Percentiles rank a stretch among this genome's conserved stretches.
These are phyloP conservation scores for Arxiozyma slooffiae DNA, from an alignment of 1,139 yeast species.

Conservation along the genomic window DNA sequence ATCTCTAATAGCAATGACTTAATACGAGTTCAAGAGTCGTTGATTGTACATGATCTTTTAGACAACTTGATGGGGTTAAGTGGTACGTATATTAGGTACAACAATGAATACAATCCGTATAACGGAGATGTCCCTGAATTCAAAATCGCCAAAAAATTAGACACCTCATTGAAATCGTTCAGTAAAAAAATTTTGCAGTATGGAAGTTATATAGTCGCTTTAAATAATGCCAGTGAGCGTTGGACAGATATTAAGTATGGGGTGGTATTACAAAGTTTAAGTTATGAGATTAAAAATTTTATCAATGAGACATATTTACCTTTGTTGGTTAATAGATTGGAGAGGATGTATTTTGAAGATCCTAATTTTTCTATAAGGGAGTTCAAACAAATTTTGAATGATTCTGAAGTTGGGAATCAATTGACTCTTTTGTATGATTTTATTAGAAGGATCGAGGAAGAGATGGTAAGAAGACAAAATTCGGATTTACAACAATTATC, in stretches of 20 bases:
- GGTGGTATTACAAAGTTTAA: slow-evolving; percentile 61
- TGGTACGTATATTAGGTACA: slow-evolving; percentile 65
- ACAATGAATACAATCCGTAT: slow-evolving; percentile 48
- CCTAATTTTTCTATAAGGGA: slow-evolving; percentile 39
- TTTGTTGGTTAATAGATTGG: slow-evolving; percentile 42
- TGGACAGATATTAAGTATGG: slow-evolving; percentile 56
- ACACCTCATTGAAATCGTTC: slow-evolving; percentile 65
- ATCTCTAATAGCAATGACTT: slow-evolving; percentile 26
- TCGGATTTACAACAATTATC: slow-evolving; percentile 26
- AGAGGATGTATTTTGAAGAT: slow-evolving; percentile 42
- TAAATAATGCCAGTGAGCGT: slow-evolving; percentile 45
- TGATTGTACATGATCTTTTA: slow-evolving; percentile 60
- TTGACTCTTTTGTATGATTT: slow-evolving; percentile 20
- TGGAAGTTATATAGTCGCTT: slow-evolving; percentile 54
- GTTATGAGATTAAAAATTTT: slow-evolving; percentile 47
- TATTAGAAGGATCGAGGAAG: slow-evolving; percentile 18
- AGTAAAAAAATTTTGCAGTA: slow-evolving; percentile 49
- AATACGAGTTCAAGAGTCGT: slow-evolving; percentile 55
- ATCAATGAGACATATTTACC: slow-evolving; percentile 39
- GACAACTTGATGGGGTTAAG: slow-evolving; percentile 66
- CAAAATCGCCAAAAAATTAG: slow-evolving; percentile 61
- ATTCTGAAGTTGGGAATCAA: slow-evolving; percentile 19
- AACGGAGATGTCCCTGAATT: slow-evolving; percentile 45
- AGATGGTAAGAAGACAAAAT: slow-evolving; percentile 18
- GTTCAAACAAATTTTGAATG: slow-evolving; percentile 35